Base-by-base conservation (phyloP, 1,284 basidiomycete species). In the Pascua guehoae region DNA sequence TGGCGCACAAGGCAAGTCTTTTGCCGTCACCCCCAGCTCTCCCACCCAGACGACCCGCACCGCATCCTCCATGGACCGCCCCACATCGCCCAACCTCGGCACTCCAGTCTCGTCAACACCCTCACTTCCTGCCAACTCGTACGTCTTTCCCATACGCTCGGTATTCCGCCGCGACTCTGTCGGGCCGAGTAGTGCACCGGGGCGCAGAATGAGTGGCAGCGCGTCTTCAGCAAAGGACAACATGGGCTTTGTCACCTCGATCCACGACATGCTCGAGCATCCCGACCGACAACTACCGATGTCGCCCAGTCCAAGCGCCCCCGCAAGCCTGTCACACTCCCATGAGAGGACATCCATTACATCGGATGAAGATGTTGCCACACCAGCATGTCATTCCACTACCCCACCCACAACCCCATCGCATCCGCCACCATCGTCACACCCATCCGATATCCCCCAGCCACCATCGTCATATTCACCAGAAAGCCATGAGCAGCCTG, bases 121-220 rank as follows among this genome's bases (percentile, higher is more conserved):
- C 14, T n/a, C 41, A 16, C 39, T 12, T 4, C 16, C 37, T 14
- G 37, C 14, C 53, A 47, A 47, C 54, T 66, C 66, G 8, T 75
- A 69, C 54, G 65, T 73, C 45, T 75, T 75, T 49, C 73, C 73
- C 12, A 73, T 75, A 32, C 68, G 73, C 52, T 75, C 73, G 1
- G 69, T 75, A 7, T 72, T 68, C 37, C 63, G 66, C 42, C 62
- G 63, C 16, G 45, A 41, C 18, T 24, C 14, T 24, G 10, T 32
- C 44, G 17, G 32, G 47, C 17, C 45, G 24, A 46, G 12, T 8
- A 41, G n/a, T 41, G 4, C 40, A 41, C 3, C 12, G 40, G 4
- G 40, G n/a, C n/a, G 40, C 12, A 44, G n/a, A 44, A 11, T 15
- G 16, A 41, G 48, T 24, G 56, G 50, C 41, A 32, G 17, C 15